Evolutionary conservation across 2,329 filamentous ascomycete genomes (phyloP).

Genomic region (Juglanconis oblonga): DNA sequence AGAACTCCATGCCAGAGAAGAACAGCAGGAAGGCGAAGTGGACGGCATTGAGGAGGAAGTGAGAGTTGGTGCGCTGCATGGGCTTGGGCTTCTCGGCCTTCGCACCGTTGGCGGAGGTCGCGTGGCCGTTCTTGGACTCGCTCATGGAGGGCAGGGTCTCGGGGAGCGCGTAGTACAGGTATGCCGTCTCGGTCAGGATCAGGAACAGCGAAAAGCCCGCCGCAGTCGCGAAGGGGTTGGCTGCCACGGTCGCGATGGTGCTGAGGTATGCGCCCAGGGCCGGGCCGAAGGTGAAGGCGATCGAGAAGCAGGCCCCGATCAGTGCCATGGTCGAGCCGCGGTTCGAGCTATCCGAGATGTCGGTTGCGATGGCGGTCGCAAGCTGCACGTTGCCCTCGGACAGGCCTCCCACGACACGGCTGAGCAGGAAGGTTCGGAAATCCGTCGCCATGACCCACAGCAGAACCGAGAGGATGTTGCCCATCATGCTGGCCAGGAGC

Average conservation of each 20-base stretch:
- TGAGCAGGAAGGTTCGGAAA: slow-evolving; percentile 94
- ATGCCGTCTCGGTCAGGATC: slow-evolving; percentile 82
- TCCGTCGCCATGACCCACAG: slow-evolving; percentile 93
- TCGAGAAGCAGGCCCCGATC: slow-evolving; percentile 92
- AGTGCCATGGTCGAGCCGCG: slow-evolving; percentile 93
- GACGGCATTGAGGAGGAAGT: slow-evolving; percentile 74
- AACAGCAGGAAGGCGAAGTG: slow-evolving; percentile 93
- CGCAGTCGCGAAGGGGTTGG: slow-evolving; percentile 91
- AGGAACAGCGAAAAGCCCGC: slow-evolving; percentile 83
- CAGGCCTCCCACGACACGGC: slow-evolving; percentile 83
- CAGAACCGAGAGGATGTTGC: slow-evolving; percentile 89
- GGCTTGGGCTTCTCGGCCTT: slow-evolving; percentile 24
- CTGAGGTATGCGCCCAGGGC: slow-evolving; percentile 86
- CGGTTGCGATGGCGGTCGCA: slow-evolving; percentile 92
- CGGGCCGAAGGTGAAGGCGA: slow-evolving; percentile 95
- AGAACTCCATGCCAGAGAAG: slow-evolving; percentile 95
- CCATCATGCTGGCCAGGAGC: slow-evolving; percentile 84
- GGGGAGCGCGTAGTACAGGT: slow-evolving; percentile 79
- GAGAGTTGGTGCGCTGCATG: slow-evolving; percentile 71
- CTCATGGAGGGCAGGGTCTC: slow-evolving; percentile 73
- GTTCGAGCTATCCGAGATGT: slow-evolving; percentile 83
- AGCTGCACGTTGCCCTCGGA: slow-evolving; percentile 97
- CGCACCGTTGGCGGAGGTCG: slow-evolving; percentile 24
- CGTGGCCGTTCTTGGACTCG: slow-evolving; percentile 24
- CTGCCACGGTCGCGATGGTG: slow-evolving; percentile 71